phyloP scores from a whole-genome alignment of 2,329 filamentous ascomycete species.

The Ceratocystis alfenasii region DNA sequence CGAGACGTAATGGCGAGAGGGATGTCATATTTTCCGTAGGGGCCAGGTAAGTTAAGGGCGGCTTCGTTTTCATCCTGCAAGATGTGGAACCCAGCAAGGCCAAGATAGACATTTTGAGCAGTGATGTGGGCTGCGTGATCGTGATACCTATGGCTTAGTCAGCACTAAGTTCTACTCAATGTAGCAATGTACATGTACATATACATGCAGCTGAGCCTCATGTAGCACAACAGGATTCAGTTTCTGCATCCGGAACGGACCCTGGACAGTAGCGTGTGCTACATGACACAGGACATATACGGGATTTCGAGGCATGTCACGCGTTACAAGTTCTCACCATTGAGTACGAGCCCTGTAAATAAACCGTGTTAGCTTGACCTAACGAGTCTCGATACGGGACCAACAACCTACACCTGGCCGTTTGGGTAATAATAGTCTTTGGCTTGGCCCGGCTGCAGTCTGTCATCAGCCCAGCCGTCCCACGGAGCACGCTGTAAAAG shows the following conservation, averaged over 20 bases:
- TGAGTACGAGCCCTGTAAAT: slow-evolving; percentile 35
- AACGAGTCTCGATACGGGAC: not conserved
- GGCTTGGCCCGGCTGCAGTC: slow-evolving; percentile 39
- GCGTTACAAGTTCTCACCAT: slow-evolving; percentile 30
- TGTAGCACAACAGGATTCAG: not conserved
- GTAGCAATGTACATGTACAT: not conserved
- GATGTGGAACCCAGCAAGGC: slow-evolving; percentile 46
- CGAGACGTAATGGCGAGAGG: slow-evolving; percentile 40
- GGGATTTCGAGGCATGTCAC: not conserved
- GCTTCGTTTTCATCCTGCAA: slow-evolving; percentile 40
- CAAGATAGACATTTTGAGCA: slow-evolving; percentile 43
- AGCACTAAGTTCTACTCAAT: not conserved
- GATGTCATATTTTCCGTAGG: slow-evolving; percentile 42
- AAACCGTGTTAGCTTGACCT: not conserved
- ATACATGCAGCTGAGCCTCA: not conserved
- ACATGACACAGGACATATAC: not conserved
- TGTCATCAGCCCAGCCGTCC: slow-evolving; percentile 43
- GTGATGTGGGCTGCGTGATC: slow-evolving; percentile 36
- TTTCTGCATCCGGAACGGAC: not conserved
- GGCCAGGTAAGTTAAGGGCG: slow-evolving; percentile 37
- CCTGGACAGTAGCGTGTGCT: not conserved
- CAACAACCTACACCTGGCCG: slow-evolving; percentile 29
- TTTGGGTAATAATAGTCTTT: slow-evolving; percentile 55
- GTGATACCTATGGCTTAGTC: slow-evolving; percentile 33
- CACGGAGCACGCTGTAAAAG: slow-evolving; percentile 28